phyloP scores from a whole-genome alignment of 306 rosid species.

The Pyrus communis region DNA sequence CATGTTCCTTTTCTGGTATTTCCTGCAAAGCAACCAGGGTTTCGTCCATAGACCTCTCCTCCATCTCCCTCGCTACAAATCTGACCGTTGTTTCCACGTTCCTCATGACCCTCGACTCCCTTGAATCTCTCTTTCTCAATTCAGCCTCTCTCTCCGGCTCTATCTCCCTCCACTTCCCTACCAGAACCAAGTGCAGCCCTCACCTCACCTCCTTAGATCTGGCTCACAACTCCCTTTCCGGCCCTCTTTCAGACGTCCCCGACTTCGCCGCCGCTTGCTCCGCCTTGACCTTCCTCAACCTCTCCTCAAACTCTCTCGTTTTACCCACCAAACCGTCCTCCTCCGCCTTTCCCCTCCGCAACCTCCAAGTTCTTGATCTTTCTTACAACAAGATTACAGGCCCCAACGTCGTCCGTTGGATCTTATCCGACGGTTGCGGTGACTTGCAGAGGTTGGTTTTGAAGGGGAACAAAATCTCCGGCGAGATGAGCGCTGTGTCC shows the following conservation, averaged over 20 bases:
- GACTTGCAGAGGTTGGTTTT: constrained; percentile 29
- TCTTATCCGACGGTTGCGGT: constrained; percentile 35
- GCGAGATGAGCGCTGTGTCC: constrained; percentile 36
- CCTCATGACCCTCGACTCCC: constrained; percentile 45
- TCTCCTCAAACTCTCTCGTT: constrained; percentile 49
- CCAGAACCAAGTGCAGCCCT: constrained; percentile 39
- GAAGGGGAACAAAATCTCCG: constrained; percentile 60
- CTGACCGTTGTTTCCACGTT: constrained; percentile 37
- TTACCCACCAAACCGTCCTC: constrained; percentile 11
- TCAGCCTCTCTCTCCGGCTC: constrained; percentile 50
- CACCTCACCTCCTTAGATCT: constrained; percentile 63
- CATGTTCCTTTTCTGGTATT: constrained; percentile 58
- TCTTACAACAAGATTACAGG: constrained; percentile 61
- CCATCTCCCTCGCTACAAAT: constrained; percentile 32
- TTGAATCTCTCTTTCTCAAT: constrained; percentile 43
- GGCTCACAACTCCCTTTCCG: constrained; percentile 51
- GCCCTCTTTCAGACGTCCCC: constrained; percentile 32
- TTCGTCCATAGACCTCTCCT: constrained; percentile 60
- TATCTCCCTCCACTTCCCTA: constrained; percentile 20
- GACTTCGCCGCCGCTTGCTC: constrained; percentile 37
- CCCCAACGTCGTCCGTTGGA: constrained; percentile 39
- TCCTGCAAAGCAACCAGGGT: constrained; percentile 44
- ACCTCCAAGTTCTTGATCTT: constrained; percentile 45
- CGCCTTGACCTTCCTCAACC: constrained; percentile 47
- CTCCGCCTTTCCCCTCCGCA: constrained; percentile 16